Evolutionary conservation across 2,329 filamentous ascomycete species (phyloP).

Genomic region (Trichoderma afroharzianum): DNA sequence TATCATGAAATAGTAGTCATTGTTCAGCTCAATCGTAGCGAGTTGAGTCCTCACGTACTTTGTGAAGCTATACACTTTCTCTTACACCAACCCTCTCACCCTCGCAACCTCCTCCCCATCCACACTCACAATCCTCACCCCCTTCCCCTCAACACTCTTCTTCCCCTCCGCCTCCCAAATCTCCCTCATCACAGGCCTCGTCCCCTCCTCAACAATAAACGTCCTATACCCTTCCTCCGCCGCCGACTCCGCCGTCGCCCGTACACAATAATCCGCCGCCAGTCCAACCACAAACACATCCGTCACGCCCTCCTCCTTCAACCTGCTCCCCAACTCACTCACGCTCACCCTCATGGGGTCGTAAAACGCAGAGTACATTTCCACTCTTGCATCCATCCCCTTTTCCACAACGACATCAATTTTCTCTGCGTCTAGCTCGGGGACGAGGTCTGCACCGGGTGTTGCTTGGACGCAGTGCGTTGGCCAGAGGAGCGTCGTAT

Average conservation of each 20-base stretch:
- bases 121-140: neutral
- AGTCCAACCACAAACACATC: constrained; percentile 84
- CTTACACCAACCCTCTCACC: neutral
- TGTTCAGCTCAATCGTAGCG: neutral
- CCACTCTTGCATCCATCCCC: constrained; percentile 67
- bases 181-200: constrained; percentile 64
- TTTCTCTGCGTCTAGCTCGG: constrained; percentile 59
- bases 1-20: neutral
- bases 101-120: neutral
- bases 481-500: constrained; percentile 77
- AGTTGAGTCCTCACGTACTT: neutral
- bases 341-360: constrained; percentile 69
- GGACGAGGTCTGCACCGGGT: constrained; percentile 67
- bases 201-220: constrained; percentile 75
- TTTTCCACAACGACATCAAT: constrained; percentile 73
- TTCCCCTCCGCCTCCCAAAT: constrained; percentile 55
- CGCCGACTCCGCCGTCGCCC: constrained; percentile 75
- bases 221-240: constrained; percentile 70
- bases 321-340: constrained; percentile 56
- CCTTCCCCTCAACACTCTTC: neutral
- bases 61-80: too few relatives aligned
- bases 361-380: constrained; percentile 93
- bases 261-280: constrained; percentile 88
- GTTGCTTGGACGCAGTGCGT: constrained; percentile 80
- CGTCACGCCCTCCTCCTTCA: constrained; percentile 60